phyloP scores from a whole-genome alignment of 129 eudicot species.

The Smallanthus sonchifolius region DNA sequence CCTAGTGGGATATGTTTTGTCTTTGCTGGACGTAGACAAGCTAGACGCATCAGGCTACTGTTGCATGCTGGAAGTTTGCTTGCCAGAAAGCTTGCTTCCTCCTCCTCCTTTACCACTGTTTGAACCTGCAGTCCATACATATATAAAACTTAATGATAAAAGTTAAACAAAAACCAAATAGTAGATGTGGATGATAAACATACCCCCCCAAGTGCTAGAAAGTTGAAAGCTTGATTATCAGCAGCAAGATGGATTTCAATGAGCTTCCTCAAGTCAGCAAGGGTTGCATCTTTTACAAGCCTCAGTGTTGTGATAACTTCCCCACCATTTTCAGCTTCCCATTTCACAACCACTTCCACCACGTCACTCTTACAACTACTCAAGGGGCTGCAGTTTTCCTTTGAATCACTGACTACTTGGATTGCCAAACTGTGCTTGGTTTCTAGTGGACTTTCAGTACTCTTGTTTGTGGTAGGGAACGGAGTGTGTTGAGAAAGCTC shows the following conservation, averaged over 20 bases:
- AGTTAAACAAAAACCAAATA: not conserved
- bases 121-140: conserved; percentile 32
- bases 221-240: conserved; percentile 53
- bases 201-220: conserved; percentile 61
- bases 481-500: conserved; percentile 56
- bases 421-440: conserved; percentile 26
- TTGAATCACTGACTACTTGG: conserved; percentile 20
- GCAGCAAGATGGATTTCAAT: conserved; percentile 65
- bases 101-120: conserved; percentile 56
- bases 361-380: conserved; percentile 1
- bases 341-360: conserved; percentile 58
- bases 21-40: conserved; percentile 48
- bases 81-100: conserved; percentile 29
- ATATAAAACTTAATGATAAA: not conserved
- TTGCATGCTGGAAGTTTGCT: conserved; percentile 64
- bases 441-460: conserved; percentile 10
- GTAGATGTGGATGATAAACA: not conserved
- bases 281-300: conserved; percentile 54
- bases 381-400: conserved; percentile 56
- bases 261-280: conserved; percentile 68
- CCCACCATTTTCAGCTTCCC: conserved; percentile 67
- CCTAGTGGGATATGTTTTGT: conserved; percentile 28
- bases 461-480: conserved; percentile 26
- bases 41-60: conserved; percentile 32
- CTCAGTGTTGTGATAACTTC: conserved; percentile 49